These are phyloP conservation scores for Fraxinus ornus DNA, from an alignment of 305 asterid genomes.

Conservation along the genomic window DNA sequence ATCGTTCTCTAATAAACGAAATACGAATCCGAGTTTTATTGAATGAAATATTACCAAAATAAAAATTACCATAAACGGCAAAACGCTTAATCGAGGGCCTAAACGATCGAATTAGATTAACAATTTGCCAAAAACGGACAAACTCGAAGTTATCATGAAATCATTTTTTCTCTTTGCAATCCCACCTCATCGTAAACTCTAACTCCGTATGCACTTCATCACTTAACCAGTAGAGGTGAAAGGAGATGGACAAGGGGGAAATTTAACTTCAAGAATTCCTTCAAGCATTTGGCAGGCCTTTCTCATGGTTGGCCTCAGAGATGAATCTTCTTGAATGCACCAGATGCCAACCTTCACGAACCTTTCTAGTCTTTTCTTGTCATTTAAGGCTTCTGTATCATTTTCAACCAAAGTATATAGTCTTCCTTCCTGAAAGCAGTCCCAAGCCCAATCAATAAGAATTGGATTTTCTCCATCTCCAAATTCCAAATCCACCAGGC, in stretches of 20 bases:
- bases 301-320: slow-evolving; percentile 46
- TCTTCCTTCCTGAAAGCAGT: slow-evolving; percentile 34
- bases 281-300: slow-evolving; percentile 42
- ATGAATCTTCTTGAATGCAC: slow-evolving; percentile 48
- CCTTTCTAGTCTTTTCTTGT: slow-evolving; percentile 29
- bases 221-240: not conserved
- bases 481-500: slow-evolving; percentile 14
- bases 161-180: too few relatives aligned
- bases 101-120: too few relatives aligned
- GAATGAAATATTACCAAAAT: too few relatives aligned
- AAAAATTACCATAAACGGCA: too few relatives aligned
- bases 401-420: slow-evolving; percentile 31
- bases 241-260: slow-evolving; percentile 34
- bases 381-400: slow-evolving; percentile 36
- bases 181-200: too few relatives aligned
- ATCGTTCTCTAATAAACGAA: too few relatives aligned
- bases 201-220: too few relatives aligned
- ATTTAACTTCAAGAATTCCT: slow-evolving; percentile 34
- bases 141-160: too few relatives aligned
- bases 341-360: slow-evolving; percentile 42
- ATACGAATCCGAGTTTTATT: too few relatives aligned
- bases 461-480: slow-evolving; percentile 18
- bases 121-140: too few relatives aligned
- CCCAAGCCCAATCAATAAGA: slow-evolving; percentile 47
- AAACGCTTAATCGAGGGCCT: too few relatives aligned